Evolutionary conservation across 768 basidiomycete species (phyloP).

Genomic region (Punctularia strigosozonata): DNA sequence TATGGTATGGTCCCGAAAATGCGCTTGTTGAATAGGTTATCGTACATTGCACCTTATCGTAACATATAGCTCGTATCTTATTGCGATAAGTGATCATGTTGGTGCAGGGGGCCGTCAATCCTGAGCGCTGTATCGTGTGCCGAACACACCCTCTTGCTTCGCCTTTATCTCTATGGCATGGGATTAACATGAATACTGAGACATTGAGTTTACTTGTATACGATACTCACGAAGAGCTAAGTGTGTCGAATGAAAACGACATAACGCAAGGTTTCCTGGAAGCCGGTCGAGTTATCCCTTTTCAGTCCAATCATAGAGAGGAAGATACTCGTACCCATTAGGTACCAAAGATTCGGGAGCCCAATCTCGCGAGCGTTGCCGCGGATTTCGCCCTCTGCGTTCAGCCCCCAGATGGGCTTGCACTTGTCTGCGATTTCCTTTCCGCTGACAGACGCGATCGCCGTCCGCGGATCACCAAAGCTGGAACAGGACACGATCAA

Average conservation of each 20-base stretch:
- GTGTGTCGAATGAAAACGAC: constrained; percentile 58
- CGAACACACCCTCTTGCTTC: constrained; percentile 37
- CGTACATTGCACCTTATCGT: too few species aligned
- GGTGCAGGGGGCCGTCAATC: not conserved
- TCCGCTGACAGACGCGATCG: constrained; percentile 33
- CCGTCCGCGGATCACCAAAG: constrained; percentile 29
- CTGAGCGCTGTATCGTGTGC: constrained; percentile 12
- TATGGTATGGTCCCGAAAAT: too few species aligned
- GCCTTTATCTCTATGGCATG: constrained; percentile 52
- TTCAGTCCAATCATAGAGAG: not conserved
- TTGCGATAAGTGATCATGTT: not conserved
- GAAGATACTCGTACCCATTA: constrained; percentile 34
- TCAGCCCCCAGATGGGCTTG: constrained; percentile 51
- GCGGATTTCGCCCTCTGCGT: constrained; percentile 50
- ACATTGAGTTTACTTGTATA: not conserved
- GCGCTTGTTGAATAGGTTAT: too few species aligned
- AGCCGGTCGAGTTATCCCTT: not conserved
- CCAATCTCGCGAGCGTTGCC: constrained; percentile 40
- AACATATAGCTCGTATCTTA: not conserved
- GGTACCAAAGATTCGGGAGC: constrained; percentile 40
- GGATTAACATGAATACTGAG: not conserved
- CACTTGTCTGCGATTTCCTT: constrained; percentile 31
- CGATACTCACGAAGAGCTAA: constrained; percentile 48
- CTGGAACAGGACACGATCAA: constrained; percentile 16
- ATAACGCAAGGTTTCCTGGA: constrained; percentile 44